These are phyloP conservation scores for Mortierella alpina DNA, from an alignment of 192 early-diverging fungal genomes.

Conservation along the genomic window DNA sequence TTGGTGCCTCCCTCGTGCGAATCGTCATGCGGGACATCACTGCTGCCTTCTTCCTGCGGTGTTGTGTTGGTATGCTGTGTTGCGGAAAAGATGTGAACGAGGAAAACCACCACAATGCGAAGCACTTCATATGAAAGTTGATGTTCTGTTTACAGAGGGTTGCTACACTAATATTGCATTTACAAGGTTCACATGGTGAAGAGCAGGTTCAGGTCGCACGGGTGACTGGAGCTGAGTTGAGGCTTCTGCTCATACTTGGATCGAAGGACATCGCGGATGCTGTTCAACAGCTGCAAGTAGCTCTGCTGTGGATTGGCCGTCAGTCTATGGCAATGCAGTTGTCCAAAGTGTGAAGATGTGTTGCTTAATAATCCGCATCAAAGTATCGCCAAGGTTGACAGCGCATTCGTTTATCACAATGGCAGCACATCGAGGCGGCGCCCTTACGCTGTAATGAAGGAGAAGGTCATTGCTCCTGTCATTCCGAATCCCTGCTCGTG, in stretches of 20 bases:
- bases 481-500: constrained; percentile 63
- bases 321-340: constrained; percentile 46
- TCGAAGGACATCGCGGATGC: constrained; percentile 71
- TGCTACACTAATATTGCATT: neutral
- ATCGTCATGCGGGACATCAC: constrained; percentile 40
- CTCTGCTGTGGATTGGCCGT: constrained; percentile 69
- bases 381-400: neutral
- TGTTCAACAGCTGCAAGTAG: constrained; percentile 78
- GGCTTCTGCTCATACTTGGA: constrained; percentile 81
- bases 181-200: constrained; percentile 45
- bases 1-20: constrained; percentile 41
- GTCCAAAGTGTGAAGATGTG: neutral
- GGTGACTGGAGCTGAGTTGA: constrained; percentile 69
- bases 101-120: neutral
- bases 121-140: constrained; percentile 1
- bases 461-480: constrained; percentile 82
- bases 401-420: neutral
- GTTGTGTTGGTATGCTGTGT: neutral
- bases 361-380: neutral
- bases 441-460: constrained; percentile 67
- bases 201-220: constrained; percentile 34
- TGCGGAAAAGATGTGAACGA: neutral
- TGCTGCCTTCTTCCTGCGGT: neutral
- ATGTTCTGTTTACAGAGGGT: neutral
- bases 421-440: neutral